Evolutionary conservation across 2,329 filamentous ascomycete genomes (phyloP), one percentile per base, ranked within the genome.

Genomic region (Claviceps fusiformis): DNA sequence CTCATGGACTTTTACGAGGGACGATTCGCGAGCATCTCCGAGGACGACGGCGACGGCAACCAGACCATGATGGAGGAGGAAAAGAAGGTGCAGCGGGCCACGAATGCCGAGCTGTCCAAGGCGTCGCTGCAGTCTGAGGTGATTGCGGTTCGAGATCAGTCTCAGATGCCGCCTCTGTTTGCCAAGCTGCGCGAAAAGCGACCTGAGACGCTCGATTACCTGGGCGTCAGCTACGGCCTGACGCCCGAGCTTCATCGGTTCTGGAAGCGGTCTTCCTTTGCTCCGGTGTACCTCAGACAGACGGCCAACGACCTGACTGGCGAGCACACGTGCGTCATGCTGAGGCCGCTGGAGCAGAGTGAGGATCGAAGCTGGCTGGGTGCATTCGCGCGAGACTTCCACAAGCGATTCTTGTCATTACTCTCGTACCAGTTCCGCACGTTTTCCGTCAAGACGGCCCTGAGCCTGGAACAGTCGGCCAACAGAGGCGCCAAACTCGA

Each of bases 291-390:
- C 65, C 79, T 98, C 15, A 82, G 93, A 39, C 93, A 98, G 73
- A 98, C 95, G 2, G 79, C 93, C 53, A 98, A 97, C 67, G 93
- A 97, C 56, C 77, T 98, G 49, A 98, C 95, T 0, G 93, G 93
- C 55, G 93, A 98, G 71, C 93, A 98, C 68, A 95, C 93, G 0
- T 96, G 90, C 67, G 92, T 98, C 33, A 98, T 98, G 95, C 79
- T 98, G 51, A 83, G 89, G 56, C 87, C 90, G 1, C 77, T 98
- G 7, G 77, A 81, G 57, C 75, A 71, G 53, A 76, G 75, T 54
- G 83, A 83, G 46, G 89, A 95, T 61, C 76, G 75, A 55, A 82
- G 81, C 63, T 97, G 93, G 93, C 82, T 97, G 0, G 89, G 88
- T 17, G 89, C 90, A 2, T 98, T 95, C 65, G 81, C 92, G 4